phyloP scores from a whole-genome alignment of 768 basidiomycete species.

The Tulasnella sp. region DNA sequence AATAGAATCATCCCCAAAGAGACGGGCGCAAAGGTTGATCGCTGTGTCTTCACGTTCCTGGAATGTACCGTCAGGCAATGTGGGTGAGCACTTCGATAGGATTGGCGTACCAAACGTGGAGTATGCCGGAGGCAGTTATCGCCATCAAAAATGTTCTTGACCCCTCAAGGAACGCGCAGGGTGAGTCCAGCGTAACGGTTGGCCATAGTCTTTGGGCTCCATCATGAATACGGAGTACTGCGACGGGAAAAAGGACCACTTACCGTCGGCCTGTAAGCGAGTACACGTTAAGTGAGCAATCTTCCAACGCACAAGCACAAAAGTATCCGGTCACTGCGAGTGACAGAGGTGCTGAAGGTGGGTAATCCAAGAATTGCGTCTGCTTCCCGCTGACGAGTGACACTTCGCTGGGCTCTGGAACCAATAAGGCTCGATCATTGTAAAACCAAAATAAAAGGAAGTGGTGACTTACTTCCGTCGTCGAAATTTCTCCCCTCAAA shows the following conservation, averaged over 20 bases:
- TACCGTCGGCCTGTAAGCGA: conserved; percentile 74
- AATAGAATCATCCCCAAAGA: no score
- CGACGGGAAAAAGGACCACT: conserved; percentile 20
- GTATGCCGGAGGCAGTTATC: conserved; percentile 55
- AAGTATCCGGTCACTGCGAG: conserved; percentile 52
- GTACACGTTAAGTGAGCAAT: conserved; percentile 74
- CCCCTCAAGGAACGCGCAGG: conserved; percentile 56
- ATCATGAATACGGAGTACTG: conserved; percentile 1
- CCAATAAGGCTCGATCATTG: neutral
- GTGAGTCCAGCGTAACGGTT: conserved; percentile 56
- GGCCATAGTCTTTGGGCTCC: conserved; percentile 52
- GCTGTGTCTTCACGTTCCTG: conserved; percentile 66
- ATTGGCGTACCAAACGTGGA: conserved; percentile 59
- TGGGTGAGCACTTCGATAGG: conserved; percentile 11
- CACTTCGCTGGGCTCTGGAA: conserved; percentile 53
- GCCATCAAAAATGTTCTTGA: conserved; percentile 53
- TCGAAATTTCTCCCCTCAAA: conserved; percentile 74
- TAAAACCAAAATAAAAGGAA: neutral
- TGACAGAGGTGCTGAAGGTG: conserved; percentile 57
- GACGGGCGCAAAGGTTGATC: conserved; percentile 50
- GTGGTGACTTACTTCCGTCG: conserved; percentile 35
- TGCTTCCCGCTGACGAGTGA: conserved; percentile 49
- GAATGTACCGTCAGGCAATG: neutral
- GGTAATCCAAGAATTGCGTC: conserved; percentile 81
- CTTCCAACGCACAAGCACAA: conserved; percentile 65